These are phyloP conservation scores for Suillus fuscotomentosus DNA, from an alignment of 768 basidiomycete species.

Conservation along the genomic window DNA sequence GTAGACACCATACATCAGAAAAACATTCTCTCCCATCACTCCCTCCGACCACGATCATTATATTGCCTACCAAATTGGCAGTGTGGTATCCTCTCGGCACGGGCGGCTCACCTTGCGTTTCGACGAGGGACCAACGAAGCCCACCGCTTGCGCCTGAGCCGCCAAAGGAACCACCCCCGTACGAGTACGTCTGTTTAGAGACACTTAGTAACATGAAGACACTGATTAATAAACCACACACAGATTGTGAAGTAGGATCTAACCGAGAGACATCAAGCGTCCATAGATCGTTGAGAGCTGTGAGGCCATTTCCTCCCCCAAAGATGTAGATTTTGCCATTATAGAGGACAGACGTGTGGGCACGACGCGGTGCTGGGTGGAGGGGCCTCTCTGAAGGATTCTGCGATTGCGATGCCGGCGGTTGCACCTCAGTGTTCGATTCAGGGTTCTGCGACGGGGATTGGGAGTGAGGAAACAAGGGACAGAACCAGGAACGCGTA, in stretches of 20 bases:
- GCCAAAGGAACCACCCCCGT: conserved; percentile 13
- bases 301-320: conserved; percentile 91
- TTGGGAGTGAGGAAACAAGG: conserved; percentile 29
- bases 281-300: conserved; percentile 92
- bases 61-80: conserved; percentile 79
- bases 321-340: conserved; percentile 77
- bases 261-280: conserved; percentile 64
- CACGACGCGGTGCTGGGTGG: conserved; percentile 70
- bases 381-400: conserved; percentile 8
- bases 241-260: conserved; percentile 19
- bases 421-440: background rate
- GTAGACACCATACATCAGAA: conserved; percentile 82
- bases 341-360: conserved; percentile 83
- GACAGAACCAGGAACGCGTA: conserved; percentile 63
- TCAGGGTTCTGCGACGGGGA: background rate
- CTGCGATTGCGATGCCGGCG: background rate
- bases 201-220: background rate
- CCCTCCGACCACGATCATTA: conserved; percentile 89
- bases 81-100: conserved; percentile 85
- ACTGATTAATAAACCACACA: background rate
- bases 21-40: conserved; percentile 90
- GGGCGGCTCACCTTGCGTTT: conserved; percentile 56
- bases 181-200: background rate
- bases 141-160: conserved; percentile 13
- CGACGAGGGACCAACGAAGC: conserved; percentile 59